Base-by-base conservation (phyloP, 495 filamentous ascomycete species). In the Aspergillus incahuasiensis region DNA sequence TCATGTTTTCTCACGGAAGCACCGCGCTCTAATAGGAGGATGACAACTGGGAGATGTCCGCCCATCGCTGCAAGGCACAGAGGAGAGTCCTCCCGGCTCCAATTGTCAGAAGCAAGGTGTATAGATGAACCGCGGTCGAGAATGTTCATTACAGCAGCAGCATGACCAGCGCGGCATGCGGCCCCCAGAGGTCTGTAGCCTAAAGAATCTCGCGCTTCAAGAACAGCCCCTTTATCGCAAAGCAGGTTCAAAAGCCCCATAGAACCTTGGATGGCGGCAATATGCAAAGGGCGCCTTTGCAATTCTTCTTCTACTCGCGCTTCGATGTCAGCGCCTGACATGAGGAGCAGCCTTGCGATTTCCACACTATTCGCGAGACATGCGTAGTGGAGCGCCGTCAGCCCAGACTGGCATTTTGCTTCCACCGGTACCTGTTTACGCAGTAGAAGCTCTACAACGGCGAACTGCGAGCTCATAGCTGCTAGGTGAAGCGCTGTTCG, bases 341-440 rank as follows among this genome's bases (percentile, higher is more conserved):
- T 59, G 5, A 81, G 62, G 15, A 81, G 62, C 28, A 77, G 55
- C 18, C 57, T 63, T 9, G 73, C 62, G 5, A 78, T 68, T 12
- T 75, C 72, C 9, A 60, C 32, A 21, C 59, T 70, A 25, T 68
- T 60, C 2, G 63, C 58, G 45, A 65, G 56, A 41, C 75, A 77
- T 40, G 76, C 78, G 58, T 79, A 79, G 52, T 80, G 76, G 38
- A 79, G 64, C 0, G 75, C 66, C 25, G 66, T 66, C 9, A 72
- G 54, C 6, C 63, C 68, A 11, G 58, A 55, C 1, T 55, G 55
- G 48, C 74, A 78, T 51, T 62, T 62, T 19, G 34, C 52, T 32
- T 70, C 65, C 25, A 74, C 49, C 1, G 55, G 47, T 9, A 60
- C 59, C 3, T 53, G 58, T 46, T 63, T 71, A 22, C 68, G 71